Base-by-base conservation (phyloP, 768 basidiomycete species). In the Stropharia rugosoannulata region DNA sequence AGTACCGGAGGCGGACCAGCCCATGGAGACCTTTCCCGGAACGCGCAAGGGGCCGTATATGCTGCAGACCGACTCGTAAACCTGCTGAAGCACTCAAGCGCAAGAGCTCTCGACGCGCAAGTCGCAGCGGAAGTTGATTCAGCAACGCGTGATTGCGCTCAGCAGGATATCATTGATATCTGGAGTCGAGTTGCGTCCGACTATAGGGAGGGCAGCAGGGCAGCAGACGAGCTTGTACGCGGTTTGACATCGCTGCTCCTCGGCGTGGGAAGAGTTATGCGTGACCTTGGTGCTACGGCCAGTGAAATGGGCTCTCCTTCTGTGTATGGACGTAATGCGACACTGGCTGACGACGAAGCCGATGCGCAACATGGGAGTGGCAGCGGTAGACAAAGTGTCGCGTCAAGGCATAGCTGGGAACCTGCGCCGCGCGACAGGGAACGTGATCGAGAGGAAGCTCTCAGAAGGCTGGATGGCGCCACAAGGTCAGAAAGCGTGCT, bases 201-300 rank as follows among this genome's bases (percentile, higher is more conserved):
- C 59, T 89, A 84, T 62, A 72, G 90, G 37, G 91, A 93, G 50
- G 80, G 82, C 49, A 59, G 89, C 60, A 76, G 86, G 62, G 79
- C 84, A 52, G 87, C 87, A 57, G 92, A 93, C 66, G 91, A 93
- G 66, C 74, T 92, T 44, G 86, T 93, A 3, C 74, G 92, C 52
- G 84, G 83, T 6, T 74, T 90, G 67, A 93, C 91, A 7, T 85
- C 83, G 40, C 82, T 93, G 56, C 69, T 93, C 60, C 72, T 93
- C n/a, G 86, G 87, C 32, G 77, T 88, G 5, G 90, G 92, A 32
- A 82, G 81, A 67, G 76, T 87, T 10, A 67, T 92, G 56, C 78
- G 83, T 56, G 90, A 92, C 50, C 68, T 77, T 19, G 70, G 67
- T 22, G 65, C 63, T 25, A 70, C 49, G 41, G 70, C 42, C 10